These are phyloP conservation scores for Camellia granthamiana DNA, from an alignment of 148 eudicot species.

Conservation along the genomic window DNA sequence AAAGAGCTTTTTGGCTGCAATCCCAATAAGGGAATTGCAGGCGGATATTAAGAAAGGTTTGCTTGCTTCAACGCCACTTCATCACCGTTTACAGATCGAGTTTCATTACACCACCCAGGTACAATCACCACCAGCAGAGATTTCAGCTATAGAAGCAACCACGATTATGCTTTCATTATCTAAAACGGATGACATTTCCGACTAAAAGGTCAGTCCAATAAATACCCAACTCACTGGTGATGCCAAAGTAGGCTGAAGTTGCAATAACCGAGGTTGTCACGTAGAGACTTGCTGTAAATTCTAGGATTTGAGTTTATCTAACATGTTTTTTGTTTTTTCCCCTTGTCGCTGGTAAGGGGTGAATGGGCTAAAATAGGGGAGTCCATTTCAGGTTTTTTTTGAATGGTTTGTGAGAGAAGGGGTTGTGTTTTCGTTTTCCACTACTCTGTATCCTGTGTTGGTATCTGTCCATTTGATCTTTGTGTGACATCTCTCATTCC, in stretches of 20 bases:
- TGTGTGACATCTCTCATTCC: slow-evolving; percentile 2
- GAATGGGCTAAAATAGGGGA: background rate
- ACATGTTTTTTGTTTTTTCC: background rate
- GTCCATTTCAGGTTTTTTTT: background rate
- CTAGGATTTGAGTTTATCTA: slow-evolving; percentile 17
- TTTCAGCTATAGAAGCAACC: slow-evolving; percentile 21
- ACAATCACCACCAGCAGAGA: slow-evolving; percentile 15
- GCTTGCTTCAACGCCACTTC: slow-evolving; percentile 56
- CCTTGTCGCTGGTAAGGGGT: background rate
- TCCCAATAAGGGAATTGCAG: slow-evolving; percentile 78
- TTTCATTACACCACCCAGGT: slow-evolving; percentile 70
- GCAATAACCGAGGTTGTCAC: slow-evolving; percentile 1
- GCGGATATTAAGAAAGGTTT: slow-evolving; percentile 87
- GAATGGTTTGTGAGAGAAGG: slow-evolving; percentile 6
- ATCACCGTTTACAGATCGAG: slow-evolving; percentile 83
- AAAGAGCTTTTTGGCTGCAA: slow-evolving; percentile 85
- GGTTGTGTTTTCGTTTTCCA: background rate
- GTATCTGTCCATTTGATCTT: slow-evolving; percentile 4
- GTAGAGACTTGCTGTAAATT: slow-evolving; percentile 14
- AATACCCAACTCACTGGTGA: background rate
- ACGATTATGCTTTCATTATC: background rate
- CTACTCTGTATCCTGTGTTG: background rate
- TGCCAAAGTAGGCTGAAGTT: slow-evolving; percentile 11
- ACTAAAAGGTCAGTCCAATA: background rate
- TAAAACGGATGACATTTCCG: background rate